Evolutionary conservation across 768 basidiomycete genomes (phyloP), one percentile per base, ranked within the genome.

Genomic region (Baorangia bicolor): DNA sequence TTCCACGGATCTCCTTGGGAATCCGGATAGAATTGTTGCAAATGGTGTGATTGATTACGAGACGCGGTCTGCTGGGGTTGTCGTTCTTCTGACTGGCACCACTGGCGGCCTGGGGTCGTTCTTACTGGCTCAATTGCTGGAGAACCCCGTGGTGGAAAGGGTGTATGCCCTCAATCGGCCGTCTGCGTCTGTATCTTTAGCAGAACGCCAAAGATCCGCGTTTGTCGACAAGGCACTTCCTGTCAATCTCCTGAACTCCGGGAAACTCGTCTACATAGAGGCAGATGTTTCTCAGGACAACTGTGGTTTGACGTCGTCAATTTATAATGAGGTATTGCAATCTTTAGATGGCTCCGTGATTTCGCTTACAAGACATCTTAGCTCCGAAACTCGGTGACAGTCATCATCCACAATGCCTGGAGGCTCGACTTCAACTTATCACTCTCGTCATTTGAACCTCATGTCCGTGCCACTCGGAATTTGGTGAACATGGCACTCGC

Each of bases 21-120:
- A 30, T 13, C 13, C 31, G 5, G 8, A 37, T n/a, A 34, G 34
- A 2, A 14, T 27, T 3, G 7, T 51, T 13, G 6, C 42, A 5
- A 25, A 33, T 14, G 18, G 6, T 7, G n/a, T 25, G 11, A 18
- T 27, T 18, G 23, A 33, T 8, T 0, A 27, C 21, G 16, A 5
- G 3, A 30, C 10, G 25, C 33, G 5, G 20, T 33, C 40, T 16
- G n/a, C 16, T n/a, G 43, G 35, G 5, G 51, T 30, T 5, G 51
- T 45, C 1, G 55, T 55, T 1, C 49, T 64, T 3, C 49, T 79
- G 9, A 79, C 79, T 6, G 78, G 79, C 12, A 72, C 74, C 4
- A 79, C 78, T 2, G 79, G 78, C 1, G 72, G 71, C 5, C 64
- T 80, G 2, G 79, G 79, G 2, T 72, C 74, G 2, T 71, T 75